A percentile compares a stretch with the other conserved stretches of the same genome.
Evolutionary conservation across 148 eudicot genomes (phyloP).

Genomic region (Rhododendron williamsianum): DNA sequence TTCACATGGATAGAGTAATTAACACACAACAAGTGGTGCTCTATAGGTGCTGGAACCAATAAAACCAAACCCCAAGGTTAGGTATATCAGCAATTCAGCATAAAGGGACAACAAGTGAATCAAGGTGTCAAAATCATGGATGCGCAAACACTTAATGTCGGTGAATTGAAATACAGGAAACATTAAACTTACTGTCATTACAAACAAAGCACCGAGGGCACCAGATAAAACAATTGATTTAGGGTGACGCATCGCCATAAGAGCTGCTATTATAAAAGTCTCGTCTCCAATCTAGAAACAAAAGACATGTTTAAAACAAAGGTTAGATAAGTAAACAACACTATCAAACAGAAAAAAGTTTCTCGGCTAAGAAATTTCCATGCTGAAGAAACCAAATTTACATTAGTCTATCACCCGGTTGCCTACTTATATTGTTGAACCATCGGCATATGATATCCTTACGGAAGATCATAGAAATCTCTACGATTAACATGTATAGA

Average conservation of each 20-base stretch:
- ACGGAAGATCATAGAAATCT: not conserved
- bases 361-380: not conserved
- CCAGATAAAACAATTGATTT: conserved; percentile 90
- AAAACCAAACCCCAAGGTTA: not conserved
- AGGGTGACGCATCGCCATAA: conserved; percentile 99
- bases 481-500: not conserved
- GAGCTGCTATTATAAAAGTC: conserved; percentile 95
- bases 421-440: not conserved
- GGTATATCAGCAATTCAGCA: not conserved
- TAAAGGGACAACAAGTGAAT: not conserved
- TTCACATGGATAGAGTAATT: not conserved
- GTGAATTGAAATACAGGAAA: not conserved
- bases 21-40: not conserved
- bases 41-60: not conserved
- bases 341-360: conserved; percentile 5
- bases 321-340: not conserved
- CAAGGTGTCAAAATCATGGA: not conserved
- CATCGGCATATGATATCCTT: not conserved
- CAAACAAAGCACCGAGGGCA: conserved; percentile 92
- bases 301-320: conserved; percentile 21
- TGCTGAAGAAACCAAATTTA: not conserved
- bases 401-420: not conserved
- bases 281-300: conserved; percentile 92
- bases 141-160: not conserved
- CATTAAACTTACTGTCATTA: conserved; percentile 76